These are phyloP conservation scores for Dryas drummondii DNA, from an alignment of 306 rosid genomes.

Conservation along the genomic window DNA sequence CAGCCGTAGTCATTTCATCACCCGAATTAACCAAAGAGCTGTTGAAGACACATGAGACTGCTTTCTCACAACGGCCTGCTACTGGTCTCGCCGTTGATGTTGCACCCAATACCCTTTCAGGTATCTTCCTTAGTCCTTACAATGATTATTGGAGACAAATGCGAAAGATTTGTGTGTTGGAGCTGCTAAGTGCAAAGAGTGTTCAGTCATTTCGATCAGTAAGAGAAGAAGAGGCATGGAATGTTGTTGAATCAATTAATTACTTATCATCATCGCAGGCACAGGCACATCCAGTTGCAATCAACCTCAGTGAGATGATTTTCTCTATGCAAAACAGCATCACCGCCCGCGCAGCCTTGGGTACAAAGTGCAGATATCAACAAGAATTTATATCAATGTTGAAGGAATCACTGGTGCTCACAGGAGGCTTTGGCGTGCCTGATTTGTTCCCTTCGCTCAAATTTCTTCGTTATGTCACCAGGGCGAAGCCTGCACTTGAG, in stretches of 20 bases:
- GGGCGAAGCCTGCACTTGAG: slow-evolving; percentile 13
- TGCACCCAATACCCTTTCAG: slow-evolving; percentile 1
- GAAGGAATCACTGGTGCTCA: background rate
- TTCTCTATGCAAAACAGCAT: background rate
- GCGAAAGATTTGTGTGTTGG: slow-evolving; percentile 36
- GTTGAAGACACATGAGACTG: slow-evolving; percentile 33
- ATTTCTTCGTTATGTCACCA: slow-evolving; percentile 15
- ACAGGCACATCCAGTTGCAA: background rate
- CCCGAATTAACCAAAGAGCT: slow-evolving; percentile 34
- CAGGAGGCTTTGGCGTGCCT: slow-evolving; percentile 22
- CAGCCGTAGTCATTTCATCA: slow-evolving; percentile 37
- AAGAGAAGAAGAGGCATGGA: slow-evolving; percentile 38
- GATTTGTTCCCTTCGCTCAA: slow-evolving; percentile 27
- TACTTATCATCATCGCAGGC: slow-evolving; percentile 2
- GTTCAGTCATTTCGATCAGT: slow-evolving; percentile 36
- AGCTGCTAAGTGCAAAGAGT: slow-evolving; percentile 40
- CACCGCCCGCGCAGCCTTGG: slow-evolving; percentile 25
- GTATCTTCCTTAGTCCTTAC: slow-evolving; percentile 36
- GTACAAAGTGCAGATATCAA: slow-evolving; percentile 17
- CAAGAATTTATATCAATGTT: background rate
- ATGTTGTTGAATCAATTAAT: slow-evolving; percentile 25
- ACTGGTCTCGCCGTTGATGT: slow-evolving; percentile 3
- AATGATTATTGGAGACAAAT: slow-evolving; percentile 48
- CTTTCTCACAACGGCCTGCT: slow-evolving; percentile 29
- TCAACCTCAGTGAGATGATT: slow-evolving; percentile 24